phyloP scores from a whole-genome alignment of 192 early-diverging fungal genomes.

The Cetraspora pellucida region DNA sequence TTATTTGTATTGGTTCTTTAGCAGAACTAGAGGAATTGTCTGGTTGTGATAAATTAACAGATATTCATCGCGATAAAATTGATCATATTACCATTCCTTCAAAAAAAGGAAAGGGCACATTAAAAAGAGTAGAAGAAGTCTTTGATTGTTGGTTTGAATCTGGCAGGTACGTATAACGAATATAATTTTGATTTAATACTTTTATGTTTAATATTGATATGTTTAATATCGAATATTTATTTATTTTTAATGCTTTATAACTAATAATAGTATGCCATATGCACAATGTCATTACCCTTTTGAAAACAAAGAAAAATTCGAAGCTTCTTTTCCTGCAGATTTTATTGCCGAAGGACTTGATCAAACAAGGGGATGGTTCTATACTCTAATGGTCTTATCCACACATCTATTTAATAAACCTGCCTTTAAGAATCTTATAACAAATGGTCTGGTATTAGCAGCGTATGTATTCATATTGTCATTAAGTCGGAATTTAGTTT shows the following conservation, averaged over 20 bases:
- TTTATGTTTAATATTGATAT: not conserved
- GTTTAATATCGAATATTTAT: no score
- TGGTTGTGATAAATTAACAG: conserved; percentile 82
- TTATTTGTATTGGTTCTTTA: conserved; percentile 90
- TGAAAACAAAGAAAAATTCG: conserved; percentile 90
- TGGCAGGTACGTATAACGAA: conserved; percentile 45
- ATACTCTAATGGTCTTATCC: conserved; percentile 95
- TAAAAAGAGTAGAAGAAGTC: conserved; percentile 91
- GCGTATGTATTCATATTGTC: conserved; percentile 44
- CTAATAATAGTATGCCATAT: conserved; percentile 87
- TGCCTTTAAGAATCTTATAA: conserved; percentile 97
- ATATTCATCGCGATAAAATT: conserved; percentile 96
- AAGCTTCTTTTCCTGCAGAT: conserved; percentile 91
- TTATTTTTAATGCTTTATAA: not conserved
- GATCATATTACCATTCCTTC: conserved; percentile 98
- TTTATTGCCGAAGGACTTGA: conserved; percentile 99
- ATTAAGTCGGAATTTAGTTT: not conserved
- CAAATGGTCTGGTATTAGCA: conserved; percentile 93
- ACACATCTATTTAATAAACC: conserved; percentile 94
- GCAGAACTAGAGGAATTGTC: conserved; percentile 86
- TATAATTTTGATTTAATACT: not conserved
- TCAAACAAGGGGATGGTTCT: conserved; percentile 99
- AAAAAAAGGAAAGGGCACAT: conserved; percentile 77
- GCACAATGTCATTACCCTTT: conserved; percentile 99
- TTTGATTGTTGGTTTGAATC: conserved; percentile 99